Evolutionary conservation across 139 green algal genomes (phyloP), one percentile per base, ranked within the genome.

Genomic region (Eudorina sp.): DNA sequence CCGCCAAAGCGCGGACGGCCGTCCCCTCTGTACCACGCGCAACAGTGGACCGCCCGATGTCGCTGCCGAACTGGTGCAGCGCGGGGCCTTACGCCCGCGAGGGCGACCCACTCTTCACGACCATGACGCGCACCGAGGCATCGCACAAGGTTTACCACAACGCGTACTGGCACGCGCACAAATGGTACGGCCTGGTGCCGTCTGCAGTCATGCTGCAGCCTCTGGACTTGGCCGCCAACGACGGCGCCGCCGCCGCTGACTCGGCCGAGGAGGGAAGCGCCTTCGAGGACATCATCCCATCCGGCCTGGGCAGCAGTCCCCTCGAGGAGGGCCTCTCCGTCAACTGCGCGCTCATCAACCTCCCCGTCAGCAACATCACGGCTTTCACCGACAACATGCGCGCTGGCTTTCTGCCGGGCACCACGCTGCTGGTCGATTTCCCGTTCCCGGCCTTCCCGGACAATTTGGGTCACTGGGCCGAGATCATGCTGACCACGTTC

Each of bases 391-490:
- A 74, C 2, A 89, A 89, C 40, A 4, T 93, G 72, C 53, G 73
- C 4, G 36, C 82, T 3, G 55, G 72, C 40, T 89, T 83, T 68
- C 36, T 90, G 81, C 85, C 87, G 11, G 96, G 95, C 68, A 94
- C 94, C 29, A 95, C 92, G 9, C 77, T 97, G 41, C 86, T 95
- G 38, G 53, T 98, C 3, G 95, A 97, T 88, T 95, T 96, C 53
- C 92, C 95, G 6, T 96, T 96, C 88, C 88, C 93, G 14, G 89
- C 91, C 27, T 95, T 93, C 79, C 88, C 93, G 0, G 91, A 96
- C 66, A 95, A 98, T 90, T 83, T 97, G 60, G 96, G 96, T 3
- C 94, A 97, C 89, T 98, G 95, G 95, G 88, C 90, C 3, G 95
- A 98, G 90, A 70, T 94, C 27, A 90, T 97, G 83, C 70, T 94